These are phyloP conservation scores for Nicotiana paniculata DNA, from an alignment of 257 asterid genomes.

Conservation along the genomic window DNA sequence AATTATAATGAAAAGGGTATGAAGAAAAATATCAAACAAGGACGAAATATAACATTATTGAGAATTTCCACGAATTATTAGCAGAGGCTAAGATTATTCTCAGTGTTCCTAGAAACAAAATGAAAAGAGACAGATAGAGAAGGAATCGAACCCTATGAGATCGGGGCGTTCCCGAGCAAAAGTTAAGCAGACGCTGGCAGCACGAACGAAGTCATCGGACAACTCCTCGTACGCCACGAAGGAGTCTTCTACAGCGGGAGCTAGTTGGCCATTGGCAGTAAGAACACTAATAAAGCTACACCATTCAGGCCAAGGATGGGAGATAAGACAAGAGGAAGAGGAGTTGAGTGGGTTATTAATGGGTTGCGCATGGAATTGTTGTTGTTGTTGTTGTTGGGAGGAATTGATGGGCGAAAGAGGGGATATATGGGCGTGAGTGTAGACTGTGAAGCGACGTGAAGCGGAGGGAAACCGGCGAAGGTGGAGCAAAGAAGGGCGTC, in stretches of 20 bases:
- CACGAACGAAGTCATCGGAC: slow-evolving; percentile 44
- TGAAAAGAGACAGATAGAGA: neutral
- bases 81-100: neutral
- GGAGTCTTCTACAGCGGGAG: slow-evolving; percentile 48
- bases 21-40: neutral
- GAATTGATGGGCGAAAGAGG: slow-evolving; percentile 22
- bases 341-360: slow-evolving; percentile 17
- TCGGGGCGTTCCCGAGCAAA: slow-evolving; percentile 62
- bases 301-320: slow-evolving; percentile 92
- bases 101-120: neutral
- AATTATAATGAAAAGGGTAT: neutral
- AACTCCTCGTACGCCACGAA: slow-evolving; percentile 68
- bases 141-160: slow-evolving; percentile 53
- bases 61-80: neutral
- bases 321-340: slow-evolving; percentile 19
- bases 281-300: slow-evolving; percentile 37
- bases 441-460: slow-evolving; percentile 26
- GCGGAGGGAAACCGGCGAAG: slow-evolving; percentile 32
- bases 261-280: slow-evolving; percentile 15
- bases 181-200: slow-evolving; percentile 54
- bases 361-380: slow-evolving; percentile 33
- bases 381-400: slow-evolving; percentile 12
- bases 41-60: neutral
- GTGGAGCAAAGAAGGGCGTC: slow-evolving; percentile 42
- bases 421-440: slow-evolving; percentile 23